Evolutionary conservation across 2,329 filamentous ascomycete species (phyloP).

Genomic region (Aaosphaeria arxii): DNA sequence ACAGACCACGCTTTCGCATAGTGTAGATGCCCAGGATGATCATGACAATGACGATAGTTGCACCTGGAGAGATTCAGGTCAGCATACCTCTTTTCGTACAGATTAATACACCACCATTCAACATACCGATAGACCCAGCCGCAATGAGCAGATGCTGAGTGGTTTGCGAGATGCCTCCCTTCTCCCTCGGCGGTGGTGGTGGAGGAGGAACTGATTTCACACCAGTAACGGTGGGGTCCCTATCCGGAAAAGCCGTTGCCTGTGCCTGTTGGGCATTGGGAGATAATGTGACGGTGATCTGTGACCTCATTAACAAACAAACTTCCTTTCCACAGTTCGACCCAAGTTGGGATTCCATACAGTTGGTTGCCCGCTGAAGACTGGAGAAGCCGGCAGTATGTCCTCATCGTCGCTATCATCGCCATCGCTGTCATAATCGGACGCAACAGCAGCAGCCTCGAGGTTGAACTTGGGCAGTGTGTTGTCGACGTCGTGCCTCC

Average conservation of each 20-base stretch:
- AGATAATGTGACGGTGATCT: background rate
- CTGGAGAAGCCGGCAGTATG: background rate
- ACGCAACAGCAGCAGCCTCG: too few species aligned
- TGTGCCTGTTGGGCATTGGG: background rate
- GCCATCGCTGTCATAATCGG: conserved; percentile 6
- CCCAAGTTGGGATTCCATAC: too few species aligned
- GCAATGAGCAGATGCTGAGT: conserved; percentile 41
- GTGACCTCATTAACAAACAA: background rate
- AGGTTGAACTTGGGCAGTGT: too few species aligned
- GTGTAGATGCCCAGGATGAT: conserved; percentile 33
- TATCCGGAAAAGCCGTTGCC: background rate
- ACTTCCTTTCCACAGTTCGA: too few species aligned
- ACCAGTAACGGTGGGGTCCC: background rate
- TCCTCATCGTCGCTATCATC: conserved; percentile 14
- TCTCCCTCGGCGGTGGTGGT: conserved; percentile 11
- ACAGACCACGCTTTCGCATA: conserved; percentile 36
- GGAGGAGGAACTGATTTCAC: conserved; percentile 1
- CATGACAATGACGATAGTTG: conserved; percentile 38
- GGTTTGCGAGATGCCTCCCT: conserved; percentile 30
- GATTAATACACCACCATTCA: background rate
- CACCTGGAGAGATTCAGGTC: conserved; percentile 18
- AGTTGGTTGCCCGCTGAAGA: too few species aligned
- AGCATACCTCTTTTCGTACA: too few species aligned
- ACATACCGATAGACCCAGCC: conserved; percentile 38
- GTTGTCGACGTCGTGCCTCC: conserved; percentile 10